Evolutionary conservation across 31 red algal genomes (phyloP).

Genomic region (Odonthalia washingtoniensis): DNA sequence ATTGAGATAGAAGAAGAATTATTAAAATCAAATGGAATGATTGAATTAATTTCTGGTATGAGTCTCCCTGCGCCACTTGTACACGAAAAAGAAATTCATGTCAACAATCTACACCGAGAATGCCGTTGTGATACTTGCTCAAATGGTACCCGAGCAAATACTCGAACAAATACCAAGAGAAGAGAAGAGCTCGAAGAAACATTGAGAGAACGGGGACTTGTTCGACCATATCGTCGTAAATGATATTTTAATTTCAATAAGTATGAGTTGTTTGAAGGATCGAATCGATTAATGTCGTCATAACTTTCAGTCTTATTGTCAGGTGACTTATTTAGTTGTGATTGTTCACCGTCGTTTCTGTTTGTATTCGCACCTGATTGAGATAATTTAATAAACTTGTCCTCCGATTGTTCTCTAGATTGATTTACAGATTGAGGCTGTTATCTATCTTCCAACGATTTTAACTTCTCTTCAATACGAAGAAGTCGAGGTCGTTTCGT

Average conservation of each 20-base stretch:
- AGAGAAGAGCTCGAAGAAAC: not conserved
- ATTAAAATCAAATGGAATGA: not conserved
- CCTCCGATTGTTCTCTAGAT: too few relatives aligned
- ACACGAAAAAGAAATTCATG: not conserved
- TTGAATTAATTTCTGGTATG: not conserved
- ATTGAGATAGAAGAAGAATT: not conserved
- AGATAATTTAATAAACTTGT: too few relatives aligned
- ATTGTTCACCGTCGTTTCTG: too few relatives aligned
- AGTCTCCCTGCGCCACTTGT: not conserved
- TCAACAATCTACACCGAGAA: not conserved
- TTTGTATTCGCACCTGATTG: too few relatives aligned
- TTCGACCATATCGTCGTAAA: not conserved
- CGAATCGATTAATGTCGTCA: not conserved
- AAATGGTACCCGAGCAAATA: not conserved
- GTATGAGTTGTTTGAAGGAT: too few relatives aligned
- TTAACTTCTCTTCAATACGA: not conserved
- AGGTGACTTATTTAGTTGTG: not conserved
- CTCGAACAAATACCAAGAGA: not conserved
- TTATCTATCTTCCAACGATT: not conserved
- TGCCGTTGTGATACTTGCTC: not conserved
- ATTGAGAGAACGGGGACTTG: not conserved
- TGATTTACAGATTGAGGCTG: too few relatives aligned
- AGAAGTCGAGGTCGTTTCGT: not conserved
- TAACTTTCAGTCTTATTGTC: not conserved
- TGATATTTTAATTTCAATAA: too few relatives aligned